Conservation (phyloP, 2,329 filamentous ascomycete species). For the Verticillium tricorpus region DNA sequence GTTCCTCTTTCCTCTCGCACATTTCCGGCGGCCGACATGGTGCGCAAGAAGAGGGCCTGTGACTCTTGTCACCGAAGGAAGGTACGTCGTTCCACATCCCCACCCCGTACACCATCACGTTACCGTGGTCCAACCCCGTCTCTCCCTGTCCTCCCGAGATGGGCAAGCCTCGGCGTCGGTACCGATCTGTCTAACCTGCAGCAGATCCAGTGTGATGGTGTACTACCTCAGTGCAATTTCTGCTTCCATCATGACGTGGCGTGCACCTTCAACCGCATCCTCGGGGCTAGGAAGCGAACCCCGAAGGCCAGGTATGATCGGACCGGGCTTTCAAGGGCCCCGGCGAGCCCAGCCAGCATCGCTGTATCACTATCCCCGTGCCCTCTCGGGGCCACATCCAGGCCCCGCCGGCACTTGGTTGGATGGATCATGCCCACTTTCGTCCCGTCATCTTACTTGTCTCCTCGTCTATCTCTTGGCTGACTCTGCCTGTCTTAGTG, state of each 20-base stretch:
- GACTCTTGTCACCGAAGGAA: constrained; percentile 46
- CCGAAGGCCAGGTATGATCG: constrained; percentile 5
- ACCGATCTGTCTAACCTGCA: constrained; percentile 4
- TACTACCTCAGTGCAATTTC: constrained; percentile 41
- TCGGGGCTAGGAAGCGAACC: constrained; percentile 9
- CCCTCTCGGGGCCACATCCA: neutral
- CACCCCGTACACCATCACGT: neutral
- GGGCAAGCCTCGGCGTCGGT: neutral
- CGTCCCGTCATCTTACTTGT: neutral
- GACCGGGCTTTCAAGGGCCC: neutral
- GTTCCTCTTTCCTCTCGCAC: neutral
- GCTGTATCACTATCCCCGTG: neutral
- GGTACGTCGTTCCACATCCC: constrained; percentile 23
- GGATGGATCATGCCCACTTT: neutral
- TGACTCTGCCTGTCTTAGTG: neutral
- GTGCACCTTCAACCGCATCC: constrained; percentile 35
- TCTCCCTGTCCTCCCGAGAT: neutral
- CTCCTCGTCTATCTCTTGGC: neutral
- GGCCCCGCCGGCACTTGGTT: neutral
- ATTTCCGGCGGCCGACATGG: constrained; percentile 4
- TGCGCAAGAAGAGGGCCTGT: constrained; percentile 31
- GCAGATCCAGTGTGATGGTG: constrained; percentile 46
- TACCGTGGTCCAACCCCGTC: neutral
- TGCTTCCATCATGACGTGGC: constrained; percentile 40
- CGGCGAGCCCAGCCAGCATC: neutral